Conservation (phyloP, 192 early-diverging fungal species). For the Podila minutissima region DNA sequence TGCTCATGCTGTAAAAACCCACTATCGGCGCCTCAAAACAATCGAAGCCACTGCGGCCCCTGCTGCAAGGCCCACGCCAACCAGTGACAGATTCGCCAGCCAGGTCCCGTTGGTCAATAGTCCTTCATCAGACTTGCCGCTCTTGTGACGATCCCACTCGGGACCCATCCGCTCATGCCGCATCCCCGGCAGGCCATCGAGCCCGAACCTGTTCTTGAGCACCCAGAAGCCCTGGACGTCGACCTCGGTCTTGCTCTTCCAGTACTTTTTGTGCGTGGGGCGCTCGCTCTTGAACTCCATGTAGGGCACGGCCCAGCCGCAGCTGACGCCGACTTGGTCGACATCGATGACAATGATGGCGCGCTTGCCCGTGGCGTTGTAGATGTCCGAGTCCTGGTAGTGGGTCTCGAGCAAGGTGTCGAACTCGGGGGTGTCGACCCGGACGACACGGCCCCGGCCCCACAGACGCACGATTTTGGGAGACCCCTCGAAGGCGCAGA, state of each 20-base stretch:
- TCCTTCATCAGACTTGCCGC: neutral
- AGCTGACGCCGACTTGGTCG: conserved; percentile 59
- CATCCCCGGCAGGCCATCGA: conserved; percentile 63
- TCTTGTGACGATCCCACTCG: neutral
- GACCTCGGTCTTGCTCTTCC: conserved; percentile 50
- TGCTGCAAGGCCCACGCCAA: neutral
- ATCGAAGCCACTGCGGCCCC: conserved; percentile 5
- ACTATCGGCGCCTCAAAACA: neutral
- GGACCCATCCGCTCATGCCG: conserved; percentile 11
- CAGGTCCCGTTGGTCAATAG: neutral
- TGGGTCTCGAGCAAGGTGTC: conserved; percentile 50
- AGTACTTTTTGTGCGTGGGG: conserved; percentile 51
- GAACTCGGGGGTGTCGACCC: conserved; percentile 54
- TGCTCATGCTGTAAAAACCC: neutral
- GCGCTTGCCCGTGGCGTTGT: conserved; percentile 49
- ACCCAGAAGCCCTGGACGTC: conserved; percentile 34
- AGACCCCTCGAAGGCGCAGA: conserved; percentile 73
- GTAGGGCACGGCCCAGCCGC: conserved; percentile 68
- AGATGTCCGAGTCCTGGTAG: conserved; percentile 45
- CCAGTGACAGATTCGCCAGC: conserved; percentile 3
- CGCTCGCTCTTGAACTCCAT: conserved; percentile 62
- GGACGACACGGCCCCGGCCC: conserved; percentile 55
- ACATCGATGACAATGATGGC: conserved; percentile 64
- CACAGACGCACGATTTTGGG: conserved; percentile 70
- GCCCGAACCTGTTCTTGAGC: conserved; percentile 52